Base-by-base conservation (phyloP, 2,329 filamentous ascomycete genomes). In the Trichophyton schoenleinii region DNA sequence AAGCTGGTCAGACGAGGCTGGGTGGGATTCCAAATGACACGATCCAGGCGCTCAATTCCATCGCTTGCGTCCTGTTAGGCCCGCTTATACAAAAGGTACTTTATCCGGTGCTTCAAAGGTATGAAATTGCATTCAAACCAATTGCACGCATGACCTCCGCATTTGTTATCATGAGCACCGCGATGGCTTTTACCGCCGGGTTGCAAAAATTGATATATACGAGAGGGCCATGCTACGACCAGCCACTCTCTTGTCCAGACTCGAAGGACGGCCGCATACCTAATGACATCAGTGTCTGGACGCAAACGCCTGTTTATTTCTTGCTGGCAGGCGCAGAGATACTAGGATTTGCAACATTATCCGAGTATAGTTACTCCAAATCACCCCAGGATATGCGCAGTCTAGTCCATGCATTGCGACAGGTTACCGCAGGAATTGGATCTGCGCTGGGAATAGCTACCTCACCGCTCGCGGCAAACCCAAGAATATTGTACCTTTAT, bases 331-430 rank as follows among this genome's bases (percentile, higher is more conserved):
- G 68, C 57, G 68, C 65, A 46, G 68, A 70, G 59, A 68, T 69
- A 36, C 63, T 70, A 25, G 67, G 65, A 0, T 77, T 73, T 15
- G 77, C 81, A 64, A 81, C 79, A 1, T 83, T 82, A 1, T 81
- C 85, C 66, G 86, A 88, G 70, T 88, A 87, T 65, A 86, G 86
- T 46, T 88, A 83, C 75, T 83, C 82, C 69, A 87, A 88, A 73
- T 85, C 85, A 0, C 87, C 86, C 1, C 15, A 41, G 31, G 57
- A 57, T 15, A 66, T 66, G 64, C 60, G 61, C 38, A 62, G 63
- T 52, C 62, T 69, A 58, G 66, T 69, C 60, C 65, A 66, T 62
- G 64, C 67, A 57, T 61, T 68, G 63, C 60, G 61, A 62, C 65
- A 67, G 66, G 53, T 68, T 65, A 61, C 63, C 1, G 60, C 59